These are phyloP conservation scores for Phytophthora sp. DNA, from an alignment of 352 stramenopile species.

Conservation along the genomic window DNA sequence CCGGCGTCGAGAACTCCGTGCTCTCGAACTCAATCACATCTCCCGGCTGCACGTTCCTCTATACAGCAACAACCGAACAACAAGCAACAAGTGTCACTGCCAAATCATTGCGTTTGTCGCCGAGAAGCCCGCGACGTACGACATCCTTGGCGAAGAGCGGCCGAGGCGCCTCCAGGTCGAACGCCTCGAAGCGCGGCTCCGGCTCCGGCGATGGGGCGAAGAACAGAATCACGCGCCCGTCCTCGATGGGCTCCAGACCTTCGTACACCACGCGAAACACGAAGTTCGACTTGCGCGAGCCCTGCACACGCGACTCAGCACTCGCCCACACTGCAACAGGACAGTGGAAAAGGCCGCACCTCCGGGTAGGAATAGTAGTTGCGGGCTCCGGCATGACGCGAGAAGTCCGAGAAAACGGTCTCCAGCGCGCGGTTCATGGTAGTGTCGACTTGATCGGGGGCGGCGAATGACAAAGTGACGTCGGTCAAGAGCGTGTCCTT, in stretches of 20 bases:
- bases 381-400: constrained; percentile 37
- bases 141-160: constrained; percentile 77
- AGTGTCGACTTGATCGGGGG: constrained; percentile 1
- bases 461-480: constrained; percentile 24
- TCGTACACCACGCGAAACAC: constrained; percentile 59
- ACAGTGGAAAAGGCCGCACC: no score
- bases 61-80: neutral
- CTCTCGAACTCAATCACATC: constrained; percentile 75
- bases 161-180: constrained; percentile 55
- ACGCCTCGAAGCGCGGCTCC: constrained; percentile 63
- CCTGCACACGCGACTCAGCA: no score
- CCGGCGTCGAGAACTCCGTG: constrained; percentile 58
- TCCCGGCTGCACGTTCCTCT: constrained; percentile 54
- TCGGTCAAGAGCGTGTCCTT: constrained; percentile 9
- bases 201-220: constrained; percentile 45
- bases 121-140: constrained; percentile 27
- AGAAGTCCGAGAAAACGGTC: constrained; percentile 69
- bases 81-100: neutral
- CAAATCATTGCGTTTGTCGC: neutral
- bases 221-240: constrained; percentile 69
- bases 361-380: constrained; percentile 73
- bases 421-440: constrained; percentile 81
- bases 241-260: constrained; percentile 37
- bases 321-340: no score
- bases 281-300: constrained; percentile 51